Conservation (phyloP, 2,329 filamentous ascomycete genomes). For the Aureobasidium pullulans region DNA sequence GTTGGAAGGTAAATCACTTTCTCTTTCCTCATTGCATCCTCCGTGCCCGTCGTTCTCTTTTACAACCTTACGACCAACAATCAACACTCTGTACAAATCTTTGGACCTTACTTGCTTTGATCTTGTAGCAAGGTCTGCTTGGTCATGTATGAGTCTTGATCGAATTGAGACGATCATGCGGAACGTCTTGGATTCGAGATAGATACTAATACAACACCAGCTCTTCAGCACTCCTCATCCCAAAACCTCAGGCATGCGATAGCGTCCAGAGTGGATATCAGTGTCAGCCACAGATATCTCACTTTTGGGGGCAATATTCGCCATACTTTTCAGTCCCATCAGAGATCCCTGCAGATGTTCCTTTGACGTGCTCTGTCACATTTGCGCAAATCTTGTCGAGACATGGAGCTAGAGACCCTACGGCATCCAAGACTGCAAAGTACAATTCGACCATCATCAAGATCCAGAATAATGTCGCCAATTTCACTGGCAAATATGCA, state of each 20-base stretch:
- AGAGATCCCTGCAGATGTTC: conserved; percentile 52
- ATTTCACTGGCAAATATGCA: conserved; percentile 45
- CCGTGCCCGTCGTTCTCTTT: no score
- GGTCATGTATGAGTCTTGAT: neutral
- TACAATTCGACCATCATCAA: conserved; percentile 60
- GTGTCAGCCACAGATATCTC: conserved; percentile 55
- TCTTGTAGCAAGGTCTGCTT: neutral
- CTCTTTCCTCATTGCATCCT: neutral
- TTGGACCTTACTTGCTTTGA: no score
- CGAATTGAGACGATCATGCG: no score
- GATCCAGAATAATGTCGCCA: conserved; percentile 52
- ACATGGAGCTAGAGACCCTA: conserved; percentile 80
- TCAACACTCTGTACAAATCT: neutral
- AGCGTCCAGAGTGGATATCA: conserved; percentile 45
- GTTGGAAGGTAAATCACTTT: conserved; percentile 1
- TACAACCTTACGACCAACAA: neutral
- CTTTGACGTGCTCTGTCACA: conserved; percentile 62
- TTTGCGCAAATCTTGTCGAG: conserved; percentile 77
- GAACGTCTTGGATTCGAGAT: neutral
- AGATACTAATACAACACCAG: neutral
- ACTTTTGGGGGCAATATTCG: conserved; percentile 80
- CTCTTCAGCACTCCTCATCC: conserved; percentile 8
- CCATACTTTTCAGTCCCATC: conserved; percentile 74
- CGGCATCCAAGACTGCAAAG: conserved; percentile 52
- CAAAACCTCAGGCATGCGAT: conserved; percentile 13